These are phyloP conservation scores for Sugiyamaella floridensis DNA, from an alignment of 805 yeast genomes.

Conservation along the genomic window DNA sequence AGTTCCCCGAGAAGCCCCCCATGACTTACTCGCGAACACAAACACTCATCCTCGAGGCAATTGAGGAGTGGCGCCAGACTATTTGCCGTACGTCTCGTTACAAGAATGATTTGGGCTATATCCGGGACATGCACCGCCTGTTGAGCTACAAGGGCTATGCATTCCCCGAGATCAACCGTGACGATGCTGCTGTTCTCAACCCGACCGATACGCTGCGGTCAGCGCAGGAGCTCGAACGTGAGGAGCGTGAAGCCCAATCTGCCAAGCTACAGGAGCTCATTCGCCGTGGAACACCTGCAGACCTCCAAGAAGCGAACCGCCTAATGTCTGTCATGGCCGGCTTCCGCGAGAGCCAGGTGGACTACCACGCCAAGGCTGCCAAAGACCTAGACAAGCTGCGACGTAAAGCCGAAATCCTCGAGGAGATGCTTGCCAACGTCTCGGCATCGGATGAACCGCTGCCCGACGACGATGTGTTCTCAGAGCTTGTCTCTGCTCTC, in stretches of 20 bases:
- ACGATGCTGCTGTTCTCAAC: conserved; percentile 87
- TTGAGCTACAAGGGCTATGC: conserved; percentile 83
- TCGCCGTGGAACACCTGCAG: conserved; percentile 92
- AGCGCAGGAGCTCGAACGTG: conserved; percentile 83
- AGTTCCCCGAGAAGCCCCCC: conserved; percentile 95
- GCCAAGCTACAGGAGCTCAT: conserved; percentile 94
- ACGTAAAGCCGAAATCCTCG: conserved; percentile 78
- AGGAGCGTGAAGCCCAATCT: conserved; percentile 85
- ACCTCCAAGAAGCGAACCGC: conserved; percentile 90
- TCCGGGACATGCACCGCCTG: conserved; percentile 92
- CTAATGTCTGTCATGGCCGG: conserved; percentile 99
- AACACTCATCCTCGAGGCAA: conserved; percentile 74
- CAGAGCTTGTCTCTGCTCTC: conserved; percentile 69
- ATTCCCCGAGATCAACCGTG: conserved; percentile 85
- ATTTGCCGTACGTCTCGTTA: conserved; percentile 83
- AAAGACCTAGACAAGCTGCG: conserved; percentile 79
- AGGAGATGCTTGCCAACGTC: conserved; percentile 64
- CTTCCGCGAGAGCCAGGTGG: conserved; percentile 71
- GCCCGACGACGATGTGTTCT: conserved; percentile 60
- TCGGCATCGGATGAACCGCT: conserved; percentile 29
- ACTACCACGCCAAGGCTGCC: conserved; percentile 69
- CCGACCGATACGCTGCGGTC: conserved; percentile 84
- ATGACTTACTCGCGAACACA: conserved; percentile 76
- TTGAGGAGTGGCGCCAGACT: conserved; percentile 97
- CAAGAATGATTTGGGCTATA: conserved; percentile 85